Base-by-base conservation (phyloP, 2,329 filamentous ascomycete species). In the Byssothecium circinans region DNA sequence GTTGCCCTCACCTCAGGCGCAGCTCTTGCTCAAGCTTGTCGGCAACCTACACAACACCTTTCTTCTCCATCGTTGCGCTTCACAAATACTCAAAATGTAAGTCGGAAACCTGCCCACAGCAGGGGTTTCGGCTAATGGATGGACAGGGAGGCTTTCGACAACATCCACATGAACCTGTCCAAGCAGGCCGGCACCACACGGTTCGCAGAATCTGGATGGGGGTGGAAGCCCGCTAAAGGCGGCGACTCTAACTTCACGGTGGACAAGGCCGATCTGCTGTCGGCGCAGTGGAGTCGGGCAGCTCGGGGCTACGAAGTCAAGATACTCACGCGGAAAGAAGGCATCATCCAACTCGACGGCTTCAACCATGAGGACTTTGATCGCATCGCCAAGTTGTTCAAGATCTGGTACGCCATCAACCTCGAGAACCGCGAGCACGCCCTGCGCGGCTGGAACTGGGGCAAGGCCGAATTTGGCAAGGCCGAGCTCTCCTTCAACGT, bases 391-490 rank as follows among this genome's bases (percentile, higher is more conserved):
- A 96, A 96, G 71, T 84, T 94, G 59, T 96, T 99, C 81, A 97
- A 96, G 77, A 89, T 92, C 66, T 97, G 92, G 89, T 99, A 97
- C 75, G 94, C 90, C 75, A 87, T 94, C 64, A 91, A 86, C 63
- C 81, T 99, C 49, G 91, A 97, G 70, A 89, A 84, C 71, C 90
- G 89, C 72, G 94, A 99, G 74, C 94, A 97, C 72, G 91, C 94
- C 19, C 78, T 99, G 49, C 85, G 94, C 60, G 94, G 94, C 47
- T 99, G 94, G 94, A 99, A 99, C 72, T 99, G 94, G 95, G 94
- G 94, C 64, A 99, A 97, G 75, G 89, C 90, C 56, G 94, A 99
- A 65, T 96, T 99, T 69, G 87, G 88, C 52, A 96, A 97, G 74
- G 87, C 91, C 45, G 94, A 99, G 76, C 83, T 99, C 46, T 83